Conservation (phyloP, 805 yeast genomes). For the Zygotorulaspora chibaensis region DNA sequence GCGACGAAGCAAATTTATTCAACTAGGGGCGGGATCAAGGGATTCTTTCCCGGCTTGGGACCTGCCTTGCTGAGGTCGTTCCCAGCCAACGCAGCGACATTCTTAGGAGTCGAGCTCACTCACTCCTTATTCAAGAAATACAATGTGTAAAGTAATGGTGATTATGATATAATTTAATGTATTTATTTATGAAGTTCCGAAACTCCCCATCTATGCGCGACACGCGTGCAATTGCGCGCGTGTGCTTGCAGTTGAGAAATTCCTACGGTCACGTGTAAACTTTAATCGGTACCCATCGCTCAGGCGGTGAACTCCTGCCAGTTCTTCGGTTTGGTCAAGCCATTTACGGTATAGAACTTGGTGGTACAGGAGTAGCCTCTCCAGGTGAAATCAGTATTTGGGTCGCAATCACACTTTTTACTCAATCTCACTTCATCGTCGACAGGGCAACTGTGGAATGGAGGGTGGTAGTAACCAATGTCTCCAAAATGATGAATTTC, state of each 20-base stretch:
- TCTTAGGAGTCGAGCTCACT: constrained; percentile 89
- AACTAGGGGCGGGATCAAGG: constrained; percentile 70
- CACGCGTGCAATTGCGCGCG: too few relatives aligned
- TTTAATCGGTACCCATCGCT: neutral
- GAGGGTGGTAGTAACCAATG: constrained; percentile 79
- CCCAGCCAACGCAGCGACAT: constrained; percentile 99
- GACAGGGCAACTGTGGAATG: constrained; percentile 75
- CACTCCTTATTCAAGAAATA: constrained; percentile 38
- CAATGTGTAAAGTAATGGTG: constrained; percentile 15
- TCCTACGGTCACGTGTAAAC: neutral
- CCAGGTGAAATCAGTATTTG: constrained; percentile 71
- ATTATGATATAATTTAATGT: neutral
- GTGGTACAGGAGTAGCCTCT: constrained; percentile 67
- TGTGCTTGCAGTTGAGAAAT: too few relatives aligned
- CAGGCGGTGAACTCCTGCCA: constrained; percentile 53
- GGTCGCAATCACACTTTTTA: constrained; percentile 69
- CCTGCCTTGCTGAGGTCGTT: constrained; percentile 92
- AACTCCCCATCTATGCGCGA: too few relatives aligned
- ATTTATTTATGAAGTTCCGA: neutral
- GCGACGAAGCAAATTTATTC: constrained; percentile 67
- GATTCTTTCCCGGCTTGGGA: constrained; percentile 96
- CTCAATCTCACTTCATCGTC: constrained; percentile 54
- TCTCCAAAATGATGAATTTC: constrained; percentile 78
- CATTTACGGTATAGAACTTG: constrained; percentile 53
- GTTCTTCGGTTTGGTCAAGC: constrained; percentile 57